Conservation (phyloP, 495 filamentous ascomycete genomes). For the Evansstolkia leycettana region DNA sequence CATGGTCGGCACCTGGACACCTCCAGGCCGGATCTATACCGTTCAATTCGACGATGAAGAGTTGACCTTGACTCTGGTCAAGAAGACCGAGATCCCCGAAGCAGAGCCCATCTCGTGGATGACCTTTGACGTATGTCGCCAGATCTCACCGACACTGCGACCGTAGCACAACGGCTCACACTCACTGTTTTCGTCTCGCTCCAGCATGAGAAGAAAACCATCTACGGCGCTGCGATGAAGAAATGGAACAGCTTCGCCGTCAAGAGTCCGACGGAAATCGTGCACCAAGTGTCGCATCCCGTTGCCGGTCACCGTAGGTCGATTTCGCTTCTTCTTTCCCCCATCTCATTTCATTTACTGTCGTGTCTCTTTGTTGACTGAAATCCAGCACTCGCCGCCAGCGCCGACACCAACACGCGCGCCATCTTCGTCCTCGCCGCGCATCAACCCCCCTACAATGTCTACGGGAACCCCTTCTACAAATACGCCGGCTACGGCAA, state of each 20-base stretch:
- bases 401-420: constrained; percentile 61
- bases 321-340: background rate
- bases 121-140: constrained; percentile 57
- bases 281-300: constrained; percentile 60
- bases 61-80: constrained; percentile 54
- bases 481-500: constrained; percentile 69
- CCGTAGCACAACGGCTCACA: constrained; percentile 4
- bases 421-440: constrained; percentile 79
- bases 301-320: constrained; percentile 51
- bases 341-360: background rate
- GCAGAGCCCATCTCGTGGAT: constrained; percentile 87
- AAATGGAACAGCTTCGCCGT: constrained; percentile 75
- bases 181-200: background rate
- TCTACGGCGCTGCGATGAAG: constrained; percentile 83
- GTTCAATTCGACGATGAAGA: constrained; percentile 71
- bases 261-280: constrained; percentile 62
- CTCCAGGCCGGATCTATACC: constrained; percentile 74
- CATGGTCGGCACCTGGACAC: constrained; percentile 78
- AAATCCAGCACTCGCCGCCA: constrained; percentile 47
- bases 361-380: constrained; percentile 3
- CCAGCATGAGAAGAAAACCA: constrained; percentile 64
- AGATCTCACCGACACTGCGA: background rate
- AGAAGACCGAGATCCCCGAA: constrained; percentile 65
- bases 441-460: constrained; percentile 59
- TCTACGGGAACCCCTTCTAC: constrained; percentile 84